Evolutionary conservation across 2,329 filamentous ascomycete species (phyloP).

Genomic region (Geosmithia putterillii): DNA sequence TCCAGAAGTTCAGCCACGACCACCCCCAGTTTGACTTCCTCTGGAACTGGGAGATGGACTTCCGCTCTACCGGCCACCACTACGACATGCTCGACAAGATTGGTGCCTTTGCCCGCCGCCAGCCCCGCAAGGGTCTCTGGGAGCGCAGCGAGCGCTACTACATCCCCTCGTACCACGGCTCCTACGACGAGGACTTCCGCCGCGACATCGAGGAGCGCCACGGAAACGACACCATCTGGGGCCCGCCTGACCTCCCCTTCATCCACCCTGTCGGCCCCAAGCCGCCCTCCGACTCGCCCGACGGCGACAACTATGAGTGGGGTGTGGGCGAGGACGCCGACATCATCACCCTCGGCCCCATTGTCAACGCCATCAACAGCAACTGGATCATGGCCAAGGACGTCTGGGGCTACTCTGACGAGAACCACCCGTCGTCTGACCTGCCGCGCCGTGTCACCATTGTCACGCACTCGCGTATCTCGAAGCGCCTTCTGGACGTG

Average conservation of each 20-base stretch:
- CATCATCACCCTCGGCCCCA: slow-evolving; percentile 63
- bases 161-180: slow-evolving; percentile 55
- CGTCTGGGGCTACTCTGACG: slow-evolving; percentile 52
- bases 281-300: slow-evolving; percentile 44
- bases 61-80: slow-evolving; percentile 67
- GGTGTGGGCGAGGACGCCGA: slow-evolving; percentile 67
- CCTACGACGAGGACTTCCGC: slow-evolving; percentile 56
- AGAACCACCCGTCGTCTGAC: slow-evolving; percentile 33
- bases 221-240: slow-evolving; percentile 53
- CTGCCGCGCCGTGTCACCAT: slow-evolving; percentile 66
- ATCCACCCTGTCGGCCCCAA: slow-evolving; percentile 50
- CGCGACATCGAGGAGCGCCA: slow-evolving; percentile 43
- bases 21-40: slow-evolving; percentile 71
- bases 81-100: slow-evolving; percentile 66
- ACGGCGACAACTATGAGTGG: slow-evolving; percentile 60
- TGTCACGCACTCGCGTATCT: slow-evolving; percentile 63
- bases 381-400: slow-evolving; percentile 62
- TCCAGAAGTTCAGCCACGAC: slow-evolving; percentile 64
- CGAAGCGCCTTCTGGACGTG: slow-evolving; percentile 56
- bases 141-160: slow-evolving; percentile 63
- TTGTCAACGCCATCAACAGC: slow-evolving; percentile 62
- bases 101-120: slow-evolving; percentile 47
- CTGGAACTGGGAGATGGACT: slow-evolving; percentile 85
- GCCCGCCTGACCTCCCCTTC: slow-evolving; percentile 44
- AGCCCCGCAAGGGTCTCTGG: slow-evolving; percentile 63